Percentiles rank a stretch among this genome's conserved stretches.
These are phyloP conservation scores for Clitopilus hobsonii DNA, from an alignment of 768 basidiomycete species.

Conservation along the genomic window DNA sequence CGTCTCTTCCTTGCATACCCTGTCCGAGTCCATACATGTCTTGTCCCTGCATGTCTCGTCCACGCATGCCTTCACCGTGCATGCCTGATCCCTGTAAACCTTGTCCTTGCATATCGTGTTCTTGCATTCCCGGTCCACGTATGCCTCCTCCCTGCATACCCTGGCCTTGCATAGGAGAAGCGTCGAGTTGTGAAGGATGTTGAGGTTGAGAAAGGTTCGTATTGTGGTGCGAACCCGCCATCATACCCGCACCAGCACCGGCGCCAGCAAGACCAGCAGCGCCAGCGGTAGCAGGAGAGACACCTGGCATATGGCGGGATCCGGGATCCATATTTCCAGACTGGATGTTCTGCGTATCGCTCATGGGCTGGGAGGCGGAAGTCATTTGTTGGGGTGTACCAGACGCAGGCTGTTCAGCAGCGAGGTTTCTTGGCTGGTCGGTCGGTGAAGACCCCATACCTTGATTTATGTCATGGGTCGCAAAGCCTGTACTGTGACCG, in stretches of 20 bases:
- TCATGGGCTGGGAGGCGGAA: not conserved
- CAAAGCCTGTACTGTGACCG: not conserved
- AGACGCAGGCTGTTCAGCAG: not conserved
- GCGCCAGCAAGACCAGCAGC: too few species aligned
- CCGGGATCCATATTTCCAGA: too few species aligned
- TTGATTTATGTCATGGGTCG: not conserved
- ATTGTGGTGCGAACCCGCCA: not conserved
- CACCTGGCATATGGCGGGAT: too few species aligned
- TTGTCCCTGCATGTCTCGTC: too few species aligned
- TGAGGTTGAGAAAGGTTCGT: not conserved
- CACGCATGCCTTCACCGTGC: too few species aligned
- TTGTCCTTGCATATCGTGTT: not conserved
- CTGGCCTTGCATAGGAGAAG: not conserved
- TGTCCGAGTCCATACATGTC: too few species aligned
- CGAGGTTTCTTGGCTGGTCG: not conserved
- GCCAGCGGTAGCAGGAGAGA: too few species aligned
- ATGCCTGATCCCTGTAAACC: not conserved
- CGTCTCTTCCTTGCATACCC: not conserved
- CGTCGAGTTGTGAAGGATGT: too few species aligned
- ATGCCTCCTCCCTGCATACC: not conserved
- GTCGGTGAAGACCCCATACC: not conserved
- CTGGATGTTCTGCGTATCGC: too few species aligned
- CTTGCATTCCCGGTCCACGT: not conserved
- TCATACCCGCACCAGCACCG: not conserved
- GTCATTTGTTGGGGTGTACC: not conserved